Base-by-base conservation (phyloP, 1,284 basidiomycete species). In the Sanghuangporus baumii region DNA sequence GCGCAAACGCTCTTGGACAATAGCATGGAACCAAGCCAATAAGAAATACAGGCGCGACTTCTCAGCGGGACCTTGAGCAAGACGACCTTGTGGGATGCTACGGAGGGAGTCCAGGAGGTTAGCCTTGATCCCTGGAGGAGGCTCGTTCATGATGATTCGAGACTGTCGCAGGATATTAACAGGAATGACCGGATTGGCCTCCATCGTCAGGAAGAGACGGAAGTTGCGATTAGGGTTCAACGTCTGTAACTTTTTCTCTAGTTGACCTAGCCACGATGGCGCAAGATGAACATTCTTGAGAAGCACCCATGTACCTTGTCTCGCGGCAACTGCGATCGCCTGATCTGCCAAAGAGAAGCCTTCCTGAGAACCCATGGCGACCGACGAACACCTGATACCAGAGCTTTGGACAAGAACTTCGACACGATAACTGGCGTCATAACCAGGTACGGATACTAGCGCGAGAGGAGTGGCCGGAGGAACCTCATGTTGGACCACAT, bases 301-400 rank as follows among this genome's bases (percentile, higher is more conserved):
- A 52, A 98, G 79, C 1, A 98, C 95, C 94, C 94, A 96, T 12
- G 89, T 84, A 6, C 96, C 96, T 72, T 93, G 91, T 20, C 95
- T 85, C 14, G 94, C 91, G 26, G 95, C 95, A 23, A 88, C 77
- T 20, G 91, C 89, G 66, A 98, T 97, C 2, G 94, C 94, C 73
- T 96, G 94, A 70, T 98, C 96, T 5, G 96, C 96, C 2, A 94
- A 81, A 6, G 86, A 85, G 74, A 94, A 96, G n/a, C 96, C 95
- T 80, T 98, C 96, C 67, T 94, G 91, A 1, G 95, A 97, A n/a
- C 96, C 96, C 94, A 98, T 97, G 11, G 96, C 96, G 16, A 98
- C 92, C 1, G 93, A 92, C 0, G 87, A 80, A 65, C 93, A 96
- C 36, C 87, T 86, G 46, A 84, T 80, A 26, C 87, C 86, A 11